Percentiles rank a stretch among this genome's conserved stretches.
Conservation (phyloP, 225 moss, liverwort and hornwort genomes). For the Ulota crispa region DNA sequence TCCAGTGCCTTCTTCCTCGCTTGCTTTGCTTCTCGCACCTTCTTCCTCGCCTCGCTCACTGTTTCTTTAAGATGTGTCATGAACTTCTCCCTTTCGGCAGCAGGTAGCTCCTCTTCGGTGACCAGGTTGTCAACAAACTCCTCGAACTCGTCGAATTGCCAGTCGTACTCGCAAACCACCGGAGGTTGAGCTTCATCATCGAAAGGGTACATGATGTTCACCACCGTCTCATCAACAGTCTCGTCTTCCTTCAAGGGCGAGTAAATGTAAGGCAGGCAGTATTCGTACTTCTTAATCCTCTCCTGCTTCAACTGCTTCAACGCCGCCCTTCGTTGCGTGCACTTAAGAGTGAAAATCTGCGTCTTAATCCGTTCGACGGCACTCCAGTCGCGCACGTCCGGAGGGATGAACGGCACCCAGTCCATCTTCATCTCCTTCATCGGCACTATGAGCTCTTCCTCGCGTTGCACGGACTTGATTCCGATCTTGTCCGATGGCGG, state of each 20-base stretch:
- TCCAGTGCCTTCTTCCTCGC: conserved; percentile 72
- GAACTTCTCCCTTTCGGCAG: conserved; percentile 67
- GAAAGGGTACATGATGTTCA: conserved; percentile 84
- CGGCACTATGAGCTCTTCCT: conserved; percentile 85
- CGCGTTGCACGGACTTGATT: conserved; percentile 92
- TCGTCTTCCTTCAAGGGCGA: conserved; percentile 89
- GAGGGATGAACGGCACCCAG: conserved; percentile 89
- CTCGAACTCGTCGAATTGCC: conserved; percentile 82
- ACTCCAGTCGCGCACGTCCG: conserved; percentile 69
- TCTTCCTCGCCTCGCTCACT: conserved; percentile 60
- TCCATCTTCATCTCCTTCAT: conserved; percentile 99
- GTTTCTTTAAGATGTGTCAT: conserved; percentile 60
- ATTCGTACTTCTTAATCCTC: conserved; percentile 91
- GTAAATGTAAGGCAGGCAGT: conserved; percentile 92
- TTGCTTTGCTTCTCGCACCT: conserved; percentile 64
- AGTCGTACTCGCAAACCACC: conserved; percentile 83
- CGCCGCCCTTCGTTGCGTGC: conserved; percentile 85
- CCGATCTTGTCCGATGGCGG: conserved; percentile 95
- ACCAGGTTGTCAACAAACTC: conserved; percentile 68
- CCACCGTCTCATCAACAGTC: conserved; percentile 66
- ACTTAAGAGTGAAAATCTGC: conserved; percentile 79
- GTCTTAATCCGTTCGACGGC: conserved; percentile 81
- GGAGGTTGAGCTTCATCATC: conserved; percentile 81
- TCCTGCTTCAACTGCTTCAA: conserved; percentile 87
- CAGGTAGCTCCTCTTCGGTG: conserved; percentile 65